phyloP scores from a whole-genome alignment of 139 green algal species.

The Raphidocelis subcapitata region DNA sequence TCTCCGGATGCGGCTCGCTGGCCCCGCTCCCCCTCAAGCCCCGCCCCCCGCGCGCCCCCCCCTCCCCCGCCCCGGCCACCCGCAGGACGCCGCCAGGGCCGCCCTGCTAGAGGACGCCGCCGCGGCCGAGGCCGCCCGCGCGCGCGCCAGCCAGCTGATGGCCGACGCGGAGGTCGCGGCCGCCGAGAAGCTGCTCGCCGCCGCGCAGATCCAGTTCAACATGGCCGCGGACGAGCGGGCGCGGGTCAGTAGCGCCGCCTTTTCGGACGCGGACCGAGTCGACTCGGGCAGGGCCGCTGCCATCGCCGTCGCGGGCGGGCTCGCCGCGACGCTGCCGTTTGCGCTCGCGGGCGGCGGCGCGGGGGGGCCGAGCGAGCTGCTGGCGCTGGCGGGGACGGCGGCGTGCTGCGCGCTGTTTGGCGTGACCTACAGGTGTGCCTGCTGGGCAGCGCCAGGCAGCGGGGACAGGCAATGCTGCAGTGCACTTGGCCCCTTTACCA shows the following conservation, averaged over 20 bases:
- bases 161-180: slow-evolving; percentile 67
- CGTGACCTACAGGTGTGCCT: slow-evolving; percentile 53
- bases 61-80: neutral
- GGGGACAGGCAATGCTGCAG: too few relatives aligned
- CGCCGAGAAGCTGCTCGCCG: slow-evolving; percentile 53
- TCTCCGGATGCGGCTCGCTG: too few relatives aligned
- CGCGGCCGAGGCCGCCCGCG: neutral
- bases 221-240: slow-evolving; percentile 14
- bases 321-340: slow-evolving; percentile 45
- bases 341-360: neutral
- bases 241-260: slow-evolving; percentile 11
- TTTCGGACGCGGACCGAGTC: slow-evolving; percentile 50
- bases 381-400: slow-evolving; percentile 25
- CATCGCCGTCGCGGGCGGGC: slow-evolving; percentile 41
- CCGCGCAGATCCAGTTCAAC: slow-evolving; percentile 52
- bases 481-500: too few relatives aligned
- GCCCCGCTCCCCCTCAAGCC: too few relatives aligned
- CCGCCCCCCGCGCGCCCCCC: too few relatives aligned
- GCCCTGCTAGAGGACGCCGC: slow-evolving; percentile 14
- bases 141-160: slow-evolving; percentile 32
- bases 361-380: neutral
- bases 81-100: slow-evolving; percentile 10
- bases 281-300: slow-evolving; percentile 64
- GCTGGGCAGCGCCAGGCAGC: too few relatives aligned
- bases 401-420: slow-evolving; percentile 59